Conservation (phyloP, 2,329 filamentous ascomycete genomes). For the Pestalotiopsis sp. region DNA sequence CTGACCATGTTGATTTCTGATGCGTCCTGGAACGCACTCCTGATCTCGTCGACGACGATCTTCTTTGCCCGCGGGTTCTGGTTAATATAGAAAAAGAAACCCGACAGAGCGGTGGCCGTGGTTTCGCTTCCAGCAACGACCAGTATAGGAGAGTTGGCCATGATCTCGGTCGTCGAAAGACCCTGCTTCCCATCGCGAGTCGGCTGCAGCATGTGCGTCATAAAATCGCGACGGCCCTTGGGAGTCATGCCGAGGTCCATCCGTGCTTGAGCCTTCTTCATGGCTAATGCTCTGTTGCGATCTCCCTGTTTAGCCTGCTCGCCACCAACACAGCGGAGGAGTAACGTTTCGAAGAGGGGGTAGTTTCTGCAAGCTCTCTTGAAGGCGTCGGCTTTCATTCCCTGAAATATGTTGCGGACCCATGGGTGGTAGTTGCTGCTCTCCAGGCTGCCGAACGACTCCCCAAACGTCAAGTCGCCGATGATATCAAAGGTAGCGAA, state of each 20-base stretch:
- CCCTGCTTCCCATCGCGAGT: slow-evolving; percentile 1
- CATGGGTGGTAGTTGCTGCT: slow-evolving; percentile 16
- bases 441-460: slow-evolving; percentile 9
- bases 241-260: slow-evolving; percentile 1
- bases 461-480: slow-evolving; percentile 9
- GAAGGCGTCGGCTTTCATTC: slow-evolving; percentile 4
- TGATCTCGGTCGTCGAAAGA: slow-evolving; percentile 7
- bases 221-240: slow-evolving; percentile 2
- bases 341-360: not conserved
- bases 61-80: not conserved
- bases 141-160: slow-evolving; percentile 13
- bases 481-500: slow-evolving; percentile 10
- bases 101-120: slow-evolving; percentile 13
- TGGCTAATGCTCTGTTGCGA: not conserved
- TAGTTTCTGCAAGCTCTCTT: not conserved
- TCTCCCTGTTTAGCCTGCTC: not conserved
- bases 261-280: not conserved
- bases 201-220: slow-evolving; percentile 5
- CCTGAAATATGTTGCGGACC: slow-evolving; percentile 15
- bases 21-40: not conserved
- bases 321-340: not conserved
- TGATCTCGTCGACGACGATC: slow-evolving; percentile 7
- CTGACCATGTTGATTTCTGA: slow-evolving; percentile 4
- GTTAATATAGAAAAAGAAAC: slow-evolving; percentile 10
- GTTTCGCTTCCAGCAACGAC: slow-evolving; percentile 14